phyloP scores from a whole-genome alignment of 805 yeast species.

The Komagataella kurtzmanii region DNA sequence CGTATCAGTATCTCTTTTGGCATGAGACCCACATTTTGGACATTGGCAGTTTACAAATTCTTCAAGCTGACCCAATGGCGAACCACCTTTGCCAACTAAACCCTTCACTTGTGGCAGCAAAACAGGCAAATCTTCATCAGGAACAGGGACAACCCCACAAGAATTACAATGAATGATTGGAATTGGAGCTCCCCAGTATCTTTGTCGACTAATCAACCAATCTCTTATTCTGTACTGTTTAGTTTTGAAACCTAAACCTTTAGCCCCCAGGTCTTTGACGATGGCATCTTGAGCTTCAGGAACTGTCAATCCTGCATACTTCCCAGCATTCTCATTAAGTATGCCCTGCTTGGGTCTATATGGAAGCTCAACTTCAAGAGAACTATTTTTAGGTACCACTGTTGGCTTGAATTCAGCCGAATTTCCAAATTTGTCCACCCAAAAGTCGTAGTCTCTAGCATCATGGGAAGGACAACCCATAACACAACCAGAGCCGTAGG shows the following conservation, averaged over 20 bases:
- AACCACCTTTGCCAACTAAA: constrained; percentile 37
- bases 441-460: constrained; percentile 67
- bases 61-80: constrained; percentile 55
- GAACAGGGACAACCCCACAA: constrained; percentile 92
- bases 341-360: constrained; percentile 28
- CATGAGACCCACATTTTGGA: constrained; percentile 64
- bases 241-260: constrained; percentile 29
- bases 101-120: constrained; percentile 44
- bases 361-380: constrained; percentile 12
- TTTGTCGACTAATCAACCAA: constrained; percentile 89
- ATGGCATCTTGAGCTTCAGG: constrained; percentile 39
- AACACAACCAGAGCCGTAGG: constrained; percentile 87
- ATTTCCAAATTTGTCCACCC: constrained; percentile 48
- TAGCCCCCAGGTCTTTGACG: constrained; percentile 22
- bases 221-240: constrained; percentile 65
- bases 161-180: constrained; percentile 79
- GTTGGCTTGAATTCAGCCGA: constrained; percentile 24
- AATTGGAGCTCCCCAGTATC: constrained; percentile 98
- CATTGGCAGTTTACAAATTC: constrained; percentile 66
- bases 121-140: constrained; percentile 79
- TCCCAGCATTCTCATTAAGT: constrained; percentile 32
- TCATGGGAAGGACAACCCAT: constrained; percentile 99
- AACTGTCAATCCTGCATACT: constrained; percentile 34
- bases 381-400: constrained; percentile 25
- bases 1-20: constrained; percentile 88